phyloP scores from a whole-genome alignment of 1,284 basidiomycete species.

The Polyporus tsugae region DNA sequence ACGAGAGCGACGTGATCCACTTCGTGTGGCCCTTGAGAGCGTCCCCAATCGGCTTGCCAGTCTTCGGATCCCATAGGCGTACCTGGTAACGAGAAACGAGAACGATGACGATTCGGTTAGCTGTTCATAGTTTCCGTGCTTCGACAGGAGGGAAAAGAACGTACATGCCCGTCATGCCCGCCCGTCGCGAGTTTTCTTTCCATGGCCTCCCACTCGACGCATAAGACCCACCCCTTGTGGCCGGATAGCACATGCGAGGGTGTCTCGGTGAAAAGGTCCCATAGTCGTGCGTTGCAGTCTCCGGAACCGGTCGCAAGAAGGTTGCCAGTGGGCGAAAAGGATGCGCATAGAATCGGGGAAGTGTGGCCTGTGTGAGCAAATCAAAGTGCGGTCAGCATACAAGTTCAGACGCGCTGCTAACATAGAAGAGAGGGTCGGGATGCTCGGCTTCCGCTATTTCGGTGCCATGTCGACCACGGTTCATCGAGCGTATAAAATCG shows the following conservation, averaged over 20 bases:
- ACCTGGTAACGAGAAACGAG: slow-evolving; percentile 51
- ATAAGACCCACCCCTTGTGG: slow-evolving; percentile 96
- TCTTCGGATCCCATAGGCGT: slow-evolving; percentile 90
- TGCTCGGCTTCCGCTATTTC: not conserved
- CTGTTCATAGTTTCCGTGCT: not conserved
- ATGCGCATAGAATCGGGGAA: slow-evolving; percentile 94
- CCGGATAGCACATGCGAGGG: slow-evolving; percentile 90
- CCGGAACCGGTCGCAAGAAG: slow-evolving; percentile 95
- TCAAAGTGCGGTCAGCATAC: not conserved
- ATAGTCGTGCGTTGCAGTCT: slow-evolving; percentile 92
- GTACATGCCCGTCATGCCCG: slow-evolving; percentile 88
- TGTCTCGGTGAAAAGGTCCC: slow-evolving; percentile 95
- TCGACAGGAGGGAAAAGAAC: slow-evolving; percentile 32
- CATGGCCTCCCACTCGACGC: slow-evolving; percentile 96
- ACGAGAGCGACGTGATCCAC: slow-evolving; percentile 97
- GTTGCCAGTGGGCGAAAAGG: slow-evolving; percentile 93
- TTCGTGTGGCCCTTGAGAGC: slow-evolving; percentile 93
- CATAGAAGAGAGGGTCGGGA: slow-evolving; percentile 24
- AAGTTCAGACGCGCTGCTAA: not conserved
- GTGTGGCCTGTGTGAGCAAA: slow-evolving; percentile 71
- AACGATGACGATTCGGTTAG: not conserved
- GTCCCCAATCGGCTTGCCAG: slow-evolving; percentile 85
- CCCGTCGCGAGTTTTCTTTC: slow-evolving; percentile 93
- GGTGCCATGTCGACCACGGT: not conserved
- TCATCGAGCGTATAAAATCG: not conserved